A percentile compares a stretch with the other conserved stretches of the same genome.
These are phyloP conservation scores for Podaxis pistillaris DNA, from an alignment of 768 basidiomycete genomes.

Conservation along the genomic window DNA sequence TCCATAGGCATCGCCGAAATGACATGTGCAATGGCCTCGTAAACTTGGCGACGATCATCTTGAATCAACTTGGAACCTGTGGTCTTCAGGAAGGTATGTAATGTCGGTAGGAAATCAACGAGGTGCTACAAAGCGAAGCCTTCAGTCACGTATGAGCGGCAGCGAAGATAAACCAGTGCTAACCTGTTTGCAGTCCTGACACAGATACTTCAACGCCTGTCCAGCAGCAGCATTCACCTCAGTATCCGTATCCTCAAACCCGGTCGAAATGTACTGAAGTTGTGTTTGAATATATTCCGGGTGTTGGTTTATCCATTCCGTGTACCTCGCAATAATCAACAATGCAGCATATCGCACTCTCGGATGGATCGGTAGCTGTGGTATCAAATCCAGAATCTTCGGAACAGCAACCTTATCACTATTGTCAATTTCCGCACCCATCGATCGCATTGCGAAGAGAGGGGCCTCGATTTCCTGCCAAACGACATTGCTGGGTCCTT, in stretches of 20 bases:
- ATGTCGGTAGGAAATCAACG: conserved; percentile 85
- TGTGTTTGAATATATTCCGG: conserved; percentile 83
- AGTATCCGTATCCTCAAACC: conserved; percentile 76
- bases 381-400: conserved; percentile 93
- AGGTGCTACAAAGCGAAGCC: conserved; percentile 58
- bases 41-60: conserved; percentile 88
- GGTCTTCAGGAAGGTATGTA: conserved; percentile 84
- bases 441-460: conserved; percentile 94
- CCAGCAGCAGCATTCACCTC: conserved; percentile 94
- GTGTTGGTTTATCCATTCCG: conserved; percentile 93
- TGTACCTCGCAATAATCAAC: conserved; percentile 93
- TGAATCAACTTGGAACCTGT: conserved; percentile 78
- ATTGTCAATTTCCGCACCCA: conserved; percentile 92
- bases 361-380: conserved; percentile 85
- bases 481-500: conserved; percentile 51
- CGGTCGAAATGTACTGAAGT: conserved; percentile 87
- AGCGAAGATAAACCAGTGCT: conserved; percentile 16
- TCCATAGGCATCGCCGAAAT: conserved; percentile 93
- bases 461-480: conserved; percentile 99
- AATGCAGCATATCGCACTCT: conserved; percentile 93
- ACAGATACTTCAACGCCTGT: conserved; percentile 94
- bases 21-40: conserved; percentile 94
- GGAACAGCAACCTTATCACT: conserved; percentile 85
- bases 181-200: conserved; percentile 93
- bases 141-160: conserved; percentile 4